Evolutionary conservation across 164 flowering plant genomes (phyloP), one percentile per base, ranked within the genome.

Genomic region (Liriodendron chinense): DNA sequence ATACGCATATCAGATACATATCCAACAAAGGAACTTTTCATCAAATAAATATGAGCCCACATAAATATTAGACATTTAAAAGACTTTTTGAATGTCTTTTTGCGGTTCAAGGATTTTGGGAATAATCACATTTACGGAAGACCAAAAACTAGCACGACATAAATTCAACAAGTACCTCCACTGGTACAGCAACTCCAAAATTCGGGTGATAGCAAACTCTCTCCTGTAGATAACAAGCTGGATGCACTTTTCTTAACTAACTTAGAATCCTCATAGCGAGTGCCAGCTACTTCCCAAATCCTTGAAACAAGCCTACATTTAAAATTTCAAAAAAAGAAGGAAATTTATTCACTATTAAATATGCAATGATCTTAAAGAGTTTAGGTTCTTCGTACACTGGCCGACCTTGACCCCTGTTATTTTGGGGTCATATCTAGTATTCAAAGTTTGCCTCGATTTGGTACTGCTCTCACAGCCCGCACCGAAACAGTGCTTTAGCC

Each of bases 261-360:
- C 72, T 90, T 89, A 65, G 90, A 72, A 81, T 90, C 88, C 72
- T 76, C 89, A 83, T 88, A 91, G 69, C 90, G 86, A 12, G 83
- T 83, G 50, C 95, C 92, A 71, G 97, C 88, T 66, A 88, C 72
- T 85, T 84, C 83, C 97, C 95, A 91, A 74, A 92, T 83, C 81
- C 87, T 90, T 77, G 92, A 86, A 74, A 90, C 78, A 69, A 86
- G 91, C 77, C 97, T 92, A 81, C 77, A 78, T 67, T 22, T 75
- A 16, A 77, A 61, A 13, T 14, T 26, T 71, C 20, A 25, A 16
- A 53, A 53, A 28, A 53, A 5, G 10, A 49, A 49, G 53, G 1
- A 53, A 5, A 53, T 53, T 5, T 53, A 53, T 53, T 53, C 59
- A 12, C 59, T 53, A 53, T 13, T 16, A 53, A 53, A 12, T 12